These are phyloP conservation scores for Chamaecyparis obtusa DNA, from an alignment of 75 land plant genomes.

Conservation along the genomic window DNA sequence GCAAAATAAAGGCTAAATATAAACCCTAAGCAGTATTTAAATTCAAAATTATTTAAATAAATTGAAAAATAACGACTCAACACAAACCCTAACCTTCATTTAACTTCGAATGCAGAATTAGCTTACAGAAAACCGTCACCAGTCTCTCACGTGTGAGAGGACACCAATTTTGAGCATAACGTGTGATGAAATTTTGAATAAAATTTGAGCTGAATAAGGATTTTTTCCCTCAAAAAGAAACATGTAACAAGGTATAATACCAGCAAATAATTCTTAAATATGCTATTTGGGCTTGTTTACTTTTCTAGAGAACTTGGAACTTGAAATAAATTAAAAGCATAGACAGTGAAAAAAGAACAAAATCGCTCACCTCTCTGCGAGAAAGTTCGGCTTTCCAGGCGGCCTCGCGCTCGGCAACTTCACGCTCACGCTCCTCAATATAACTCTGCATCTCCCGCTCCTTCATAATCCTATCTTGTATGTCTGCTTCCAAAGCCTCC, in stretches of 20 bases:
- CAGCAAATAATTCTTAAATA: neutral
- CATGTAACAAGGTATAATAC: neutral
- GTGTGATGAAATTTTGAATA: neutral
- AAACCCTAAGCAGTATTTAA: neutral
- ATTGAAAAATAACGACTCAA: neutral
- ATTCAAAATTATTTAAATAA: too few species aligned
- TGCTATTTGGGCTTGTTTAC: neutral
- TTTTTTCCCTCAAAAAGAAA: neutral
- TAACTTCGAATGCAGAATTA: neutral
- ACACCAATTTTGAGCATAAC: neutral
- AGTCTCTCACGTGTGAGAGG: neutral
- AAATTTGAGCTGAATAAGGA: neutral
- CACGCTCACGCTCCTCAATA: constrained; percentile 91
- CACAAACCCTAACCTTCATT: neutral
- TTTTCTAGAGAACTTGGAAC: neutral
- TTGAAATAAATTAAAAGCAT: neutral
- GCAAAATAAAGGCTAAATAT: too few species aligned
- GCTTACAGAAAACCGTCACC: neutral
- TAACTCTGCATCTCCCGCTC: constrained; percentile 99
- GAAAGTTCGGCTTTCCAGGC: constrained; percentile 99
- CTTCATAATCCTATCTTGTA: constrained; percentile 94
- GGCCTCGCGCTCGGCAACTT: constrained; percentile 96
- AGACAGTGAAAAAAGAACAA: constrained; percentile 6
- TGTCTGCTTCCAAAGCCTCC: constrained; percentile 93
- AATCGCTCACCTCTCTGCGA: constrained; percentile 71